Conservation (phyloP, 73 alveolate genomes). For the Blepharisma japonicum region DNA sequence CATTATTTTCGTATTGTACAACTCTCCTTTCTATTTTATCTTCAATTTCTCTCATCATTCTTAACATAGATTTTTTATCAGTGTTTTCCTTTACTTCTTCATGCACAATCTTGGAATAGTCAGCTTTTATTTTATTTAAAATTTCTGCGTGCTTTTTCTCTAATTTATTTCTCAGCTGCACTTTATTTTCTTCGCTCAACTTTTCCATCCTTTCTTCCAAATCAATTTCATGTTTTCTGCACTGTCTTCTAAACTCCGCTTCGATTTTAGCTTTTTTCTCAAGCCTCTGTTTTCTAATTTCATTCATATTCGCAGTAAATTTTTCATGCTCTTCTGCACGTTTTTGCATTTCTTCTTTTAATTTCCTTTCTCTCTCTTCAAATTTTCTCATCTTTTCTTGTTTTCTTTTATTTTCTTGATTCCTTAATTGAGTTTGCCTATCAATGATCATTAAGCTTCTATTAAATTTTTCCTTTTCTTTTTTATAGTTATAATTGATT, state of each 20-base stretch:
- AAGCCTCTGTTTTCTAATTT: constrained; percentile 26
- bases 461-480: constrained; percentile 23
- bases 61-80: not conserved
- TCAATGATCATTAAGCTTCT: not conserved
- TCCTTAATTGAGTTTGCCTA: not conserved
- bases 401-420: not conserved
- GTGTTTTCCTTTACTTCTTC: not conserved
- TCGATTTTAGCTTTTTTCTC: constrained; percentile 41
- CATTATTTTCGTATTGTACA: not conserved
- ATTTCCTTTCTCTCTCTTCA: constrained; percentile 5
- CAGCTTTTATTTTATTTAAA: not conserved
- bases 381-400: not conserved
- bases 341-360: constrained; percentile 36
- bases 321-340: constrained; percentile 33
- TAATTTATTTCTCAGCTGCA: constrained; percentile 1
- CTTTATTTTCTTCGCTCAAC: not conserved
- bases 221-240: constrained; percentile 30
- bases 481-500: not conserved
- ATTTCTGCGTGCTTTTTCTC: constrained; percentile 23
- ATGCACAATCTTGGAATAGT: not conserved
- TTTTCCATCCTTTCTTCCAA: constrained; percentile 15
- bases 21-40: constrained; percentile 9
- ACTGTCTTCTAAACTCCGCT: constrained; percentile 47
- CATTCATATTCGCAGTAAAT: constrained; percentile 47
- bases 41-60: not conserved